phyloP scores from a whole-genome alignment of 257 asterid species.

The Solanum arcanum region DNA sequence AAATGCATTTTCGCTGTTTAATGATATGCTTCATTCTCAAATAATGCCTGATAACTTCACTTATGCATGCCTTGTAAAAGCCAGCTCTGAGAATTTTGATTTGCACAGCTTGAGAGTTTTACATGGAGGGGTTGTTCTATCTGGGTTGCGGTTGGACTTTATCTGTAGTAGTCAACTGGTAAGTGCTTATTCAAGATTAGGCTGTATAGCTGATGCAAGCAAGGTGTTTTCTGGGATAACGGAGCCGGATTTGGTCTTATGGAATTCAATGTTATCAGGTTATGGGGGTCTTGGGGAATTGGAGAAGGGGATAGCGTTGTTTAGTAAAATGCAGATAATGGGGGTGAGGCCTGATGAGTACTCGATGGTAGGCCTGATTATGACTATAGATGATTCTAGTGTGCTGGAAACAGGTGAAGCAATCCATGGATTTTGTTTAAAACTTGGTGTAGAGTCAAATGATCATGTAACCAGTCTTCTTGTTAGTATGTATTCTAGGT shows the following conservation, averaged over 20 bases:
- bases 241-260: slow-evolving; percentile 68
- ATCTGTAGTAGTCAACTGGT: slow-evolving; percentile 60
- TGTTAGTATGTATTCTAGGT: slow-evolving; percentile 53
- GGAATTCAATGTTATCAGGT: slow-evolving; percentile 64
- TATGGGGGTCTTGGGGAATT: slow-evolving; percentile 44
- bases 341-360: slow-evolving; percentile 60
- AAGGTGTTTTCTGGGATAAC: slow-evolving; percentile 30
- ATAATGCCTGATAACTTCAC: slow-evolving; percentile 61
- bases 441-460: slow-evolving; percentile 36
- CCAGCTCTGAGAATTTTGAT: slow-evolving; percentile 40
- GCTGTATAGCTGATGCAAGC: slow-evolving; percentile 35
- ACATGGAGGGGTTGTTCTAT: slow-evolving; percentile 43
- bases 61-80: slow-evolving; percentile 57
- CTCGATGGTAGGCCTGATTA: slow-evolving; percentile 54
- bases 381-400: slow-evolving; percentile 15
- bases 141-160: slow-evolving; percentile 51
- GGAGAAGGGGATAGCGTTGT: slow-evolving; percentile 27
- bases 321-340: slow-evolving; percentile 28
- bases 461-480: slow-evolving; percentile 57
- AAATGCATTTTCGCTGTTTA: slow-evolving; percentile 42
- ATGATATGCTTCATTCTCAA: slow-evolving; percentile 34
- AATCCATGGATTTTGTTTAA: slow-evolving; percentile 49
- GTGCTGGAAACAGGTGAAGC: slow-evolving; percentile 25
- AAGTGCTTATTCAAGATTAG: slow-evolving; percentile 58
- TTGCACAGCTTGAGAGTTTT: slow-evolving; percentile 20